Conservation (phyloP, 495 filamentous ascomycete genomes). For the Cercophora newfieldiana region DNA sequence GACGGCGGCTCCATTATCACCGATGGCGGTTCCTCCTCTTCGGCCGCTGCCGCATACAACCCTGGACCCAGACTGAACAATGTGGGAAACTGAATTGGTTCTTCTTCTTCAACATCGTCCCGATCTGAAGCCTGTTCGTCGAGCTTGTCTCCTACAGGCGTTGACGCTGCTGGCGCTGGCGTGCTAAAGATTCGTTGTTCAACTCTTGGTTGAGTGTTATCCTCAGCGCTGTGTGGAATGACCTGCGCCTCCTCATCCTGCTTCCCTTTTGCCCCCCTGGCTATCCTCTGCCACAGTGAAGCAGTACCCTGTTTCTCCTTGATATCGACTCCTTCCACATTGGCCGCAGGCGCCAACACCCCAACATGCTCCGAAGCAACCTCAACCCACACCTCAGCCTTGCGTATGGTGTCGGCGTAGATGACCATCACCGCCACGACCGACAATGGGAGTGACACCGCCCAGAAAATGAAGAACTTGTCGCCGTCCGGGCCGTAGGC, state of each 20-base stretch:
- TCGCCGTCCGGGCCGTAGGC: slow-evolving; percentile 34
- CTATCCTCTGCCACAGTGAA: background rate
- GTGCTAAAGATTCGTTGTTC: background rate
- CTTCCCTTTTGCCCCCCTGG: background rate
- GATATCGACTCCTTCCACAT: background rate
- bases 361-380: slow-evolving; percentile 28
- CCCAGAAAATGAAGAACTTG: slow-evolving; percentile 47
- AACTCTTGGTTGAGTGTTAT: background rate
- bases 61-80: background rate
- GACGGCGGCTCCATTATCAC: slow-evolving; percentile 41
- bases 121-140: background rate
- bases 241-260: slow-evolving; percentile 9
- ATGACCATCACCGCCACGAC: slow-evolving; percentile 37
- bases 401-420: slow-evolving; percentile 46
- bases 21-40: slow-evolving; percentile 19
- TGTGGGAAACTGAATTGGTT: background rate
- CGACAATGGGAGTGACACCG: slow-evolving; percentile 34
- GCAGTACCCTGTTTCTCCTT: background rate
- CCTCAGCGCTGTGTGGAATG: background rate
- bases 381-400: slow-evolving; percentile 48
- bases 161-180: background rate
- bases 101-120: background rate
- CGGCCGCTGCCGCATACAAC: slow-evolving; percentile 8
- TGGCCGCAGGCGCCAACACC: background rate
- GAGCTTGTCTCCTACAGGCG: background rate